A percentile compares a stretch with the other conserved stretches of the same genome.
phyloP scores from a whole-genome alignment of 805 yeast genomes.

The Nakazawaea wickerhamii region DNA sequence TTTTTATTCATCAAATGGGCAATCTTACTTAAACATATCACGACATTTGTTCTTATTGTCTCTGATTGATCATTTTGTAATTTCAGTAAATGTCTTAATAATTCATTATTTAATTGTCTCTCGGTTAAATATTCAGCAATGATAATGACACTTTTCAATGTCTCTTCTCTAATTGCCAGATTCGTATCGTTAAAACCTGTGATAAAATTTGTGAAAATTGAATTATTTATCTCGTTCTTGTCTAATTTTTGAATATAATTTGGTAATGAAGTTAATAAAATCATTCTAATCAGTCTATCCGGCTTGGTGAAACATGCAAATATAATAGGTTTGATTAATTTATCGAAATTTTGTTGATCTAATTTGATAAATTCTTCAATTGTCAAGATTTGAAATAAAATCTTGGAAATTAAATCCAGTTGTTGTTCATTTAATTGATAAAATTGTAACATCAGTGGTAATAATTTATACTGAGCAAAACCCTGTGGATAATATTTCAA shows the following conservation, averaged over 20 bases:
- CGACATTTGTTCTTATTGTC: slow-evolving; percentile 72
- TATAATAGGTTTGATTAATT: slow-evolving; percentile 54
- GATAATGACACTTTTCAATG: slow-evolving; percentile 56
- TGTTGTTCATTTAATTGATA: slow-evolving; percentile 23
- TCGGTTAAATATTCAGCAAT: slow-evolving; percentile 64
- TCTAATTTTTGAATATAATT: slow-evolving; percentile 44
- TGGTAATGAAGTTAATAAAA: slow-evolving; percentile 62
- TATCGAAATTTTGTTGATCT: slow-evolving; percentile 30
- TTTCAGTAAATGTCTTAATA: slow-evolving; percentile 74
- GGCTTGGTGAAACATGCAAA: slow-evolving; percentile 55
- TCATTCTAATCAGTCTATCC: slow-evolving; percentile 73
- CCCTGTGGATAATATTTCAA: slow-evolving; percentile 40
- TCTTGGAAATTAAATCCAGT: slow-evolving; percentile 15
- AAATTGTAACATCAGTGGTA: slow-evolving; percentile 64
- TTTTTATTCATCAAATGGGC: slow-evolving; percentile 49
- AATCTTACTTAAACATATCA: slow-evolving; percentile 61
- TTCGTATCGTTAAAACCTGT: slow-evolving; percentile 86
- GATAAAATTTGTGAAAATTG: slow-evolving; percentile 61
- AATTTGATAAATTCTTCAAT: slow-evolving; percentile 17
- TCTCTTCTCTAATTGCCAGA: slow-evolving; percentile 71
- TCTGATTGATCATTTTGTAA: slow-evolving; percentile 74
- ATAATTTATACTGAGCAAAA: slow-evolving; percentile 49
- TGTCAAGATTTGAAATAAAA: slow-evolving; percentile 19
- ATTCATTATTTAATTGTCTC: slow-evolving; percentile 81
- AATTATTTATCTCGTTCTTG: slow-evolving; percentile 59